These are phyloP conservation scores for Podospora pseudopauciseta DNA, from an alignment of 495 filamentous ascomycete species.

Conservation along the genomic window DNA sequence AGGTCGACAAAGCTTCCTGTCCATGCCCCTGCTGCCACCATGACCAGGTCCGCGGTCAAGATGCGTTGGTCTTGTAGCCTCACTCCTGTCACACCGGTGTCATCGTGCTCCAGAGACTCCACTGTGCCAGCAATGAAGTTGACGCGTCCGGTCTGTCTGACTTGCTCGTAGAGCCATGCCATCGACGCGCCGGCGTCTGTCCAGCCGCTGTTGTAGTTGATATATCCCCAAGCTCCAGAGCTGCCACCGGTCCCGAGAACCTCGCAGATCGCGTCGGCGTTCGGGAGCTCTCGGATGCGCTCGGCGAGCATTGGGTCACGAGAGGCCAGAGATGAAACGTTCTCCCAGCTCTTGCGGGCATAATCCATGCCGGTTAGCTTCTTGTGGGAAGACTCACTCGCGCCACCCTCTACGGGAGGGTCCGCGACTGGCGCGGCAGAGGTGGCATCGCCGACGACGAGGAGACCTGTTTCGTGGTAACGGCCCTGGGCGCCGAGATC, in stretches of 20 bases:
- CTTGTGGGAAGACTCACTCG: constrained; percentile 28
- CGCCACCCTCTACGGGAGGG: constrained; percentile 4
- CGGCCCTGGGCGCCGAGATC: constrained; percentile 59
- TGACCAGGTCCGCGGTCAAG: constrained; percentile 64
- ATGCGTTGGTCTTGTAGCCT: constrained; percentile 48
- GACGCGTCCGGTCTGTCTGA: constrained; percentile 58
- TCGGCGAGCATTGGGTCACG: constrained; percentile 37
- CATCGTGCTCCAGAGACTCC: constrained; percentile 47
- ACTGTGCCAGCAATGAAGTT: constrained; percentile 62
- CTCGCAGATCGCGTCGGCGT: constrained; percentile 47
- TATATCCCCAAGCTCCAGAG: constrained; percentile 67
- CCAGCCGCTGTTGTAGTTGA: constrained; percentile 81
- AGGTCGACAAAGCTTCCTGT: constrained; percentile 72
- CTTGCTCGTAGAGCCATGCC: constrained; percentile 51
- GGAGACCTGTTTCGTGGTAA: constrained; percentile 72
- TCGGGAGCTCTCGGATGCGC: constrained; percentile 51
- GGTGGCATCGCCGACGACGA: constrained; percentile 56
- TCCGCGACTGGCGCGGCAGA: constrained; percentile 9
- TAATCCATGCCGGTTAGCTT: constrained; percentile 59
- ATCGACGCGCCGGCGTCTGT: constrained; percentile 75
- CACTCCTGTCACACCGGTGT: constrained; percentile 48
- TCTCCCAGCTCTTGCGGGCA: constrained; percentile 60
- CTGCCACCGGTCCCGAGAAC: constrained; percentile 46
- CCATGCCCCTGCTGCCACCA: constrained; percentile 88
- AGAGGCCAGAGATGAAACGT: constrained; percentile 48